These are phyloP conservation scores for Gentiana straminea DNA, from an alignment of 257 asterid genomes.

Conservation along the genomic window DNA sequence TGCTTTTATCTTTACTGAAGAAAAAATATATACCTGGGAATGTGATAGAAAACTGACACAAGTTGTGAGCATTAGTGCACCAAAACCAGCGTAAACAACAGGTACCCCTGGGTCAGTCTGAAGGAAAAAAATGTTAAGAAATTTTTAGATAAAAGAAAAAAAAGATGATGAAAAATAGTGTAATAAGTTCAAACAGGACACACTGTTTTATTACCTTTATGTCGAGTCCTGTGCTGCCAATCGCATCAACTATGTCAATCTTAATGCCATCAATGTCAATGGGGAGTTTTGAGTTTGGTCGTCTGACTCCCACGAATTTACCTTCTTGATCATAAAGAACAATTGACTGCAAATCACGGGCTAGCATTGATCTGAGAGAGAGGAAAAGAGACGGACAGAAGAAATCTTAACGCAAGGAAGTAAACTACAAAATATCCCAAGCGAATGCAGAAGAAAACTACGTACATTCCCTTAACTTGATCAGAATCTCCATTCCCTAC, in stretches of 20 bases:
- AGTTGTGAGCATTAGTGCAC: conserved; percentile 85
- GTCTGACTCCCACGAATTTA: conserved; percentile 67
- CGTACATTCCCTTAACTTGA: conserved; percentile 70
- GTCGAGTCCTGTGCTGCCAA: conserved; percentile 76
- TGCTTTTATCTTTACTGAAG: too few species aligned
- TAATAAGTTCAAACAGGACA: not conserved
- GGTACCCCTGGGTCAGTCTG: conserved; percentile 94
- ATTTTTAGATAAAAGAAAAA: conserved; percentile 5
- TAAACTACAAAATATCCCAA: not conserved
- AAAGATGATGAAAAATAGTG: not conserved
- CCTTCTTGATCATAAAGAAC: conserved; percentile 84
- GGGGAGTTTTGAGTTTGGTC: conserved; percentile 80
- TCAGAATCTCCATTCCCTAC: conserved; percentile 45
- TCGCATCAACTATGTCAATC: conserved; percentile 47
- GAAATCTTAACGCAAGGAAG: too few species aligned
- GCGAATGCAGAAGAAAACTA: conserved; percentile 7
- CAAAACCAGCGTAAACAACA: conserved; percentile 76
- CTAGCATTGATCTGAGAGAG: conserved; percentile 70
- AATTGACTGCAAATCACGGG: conserved; percentile 85
- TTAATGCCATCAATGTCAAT: conserved; percentile 61
- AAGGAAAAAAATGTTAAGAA: conserved; percentile 5
- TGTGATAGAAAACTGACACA: conserved; percentile 82
- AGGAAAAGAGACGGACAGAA: too few species aligned
- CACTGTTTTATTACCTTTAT: conserved; percentile 41
- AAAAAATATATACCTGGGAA: conserved; percentile 48